phyloP scores from a whole-genome alignment of 129 eudicot genomes.

The Dittrichia graveolens region DNA sequence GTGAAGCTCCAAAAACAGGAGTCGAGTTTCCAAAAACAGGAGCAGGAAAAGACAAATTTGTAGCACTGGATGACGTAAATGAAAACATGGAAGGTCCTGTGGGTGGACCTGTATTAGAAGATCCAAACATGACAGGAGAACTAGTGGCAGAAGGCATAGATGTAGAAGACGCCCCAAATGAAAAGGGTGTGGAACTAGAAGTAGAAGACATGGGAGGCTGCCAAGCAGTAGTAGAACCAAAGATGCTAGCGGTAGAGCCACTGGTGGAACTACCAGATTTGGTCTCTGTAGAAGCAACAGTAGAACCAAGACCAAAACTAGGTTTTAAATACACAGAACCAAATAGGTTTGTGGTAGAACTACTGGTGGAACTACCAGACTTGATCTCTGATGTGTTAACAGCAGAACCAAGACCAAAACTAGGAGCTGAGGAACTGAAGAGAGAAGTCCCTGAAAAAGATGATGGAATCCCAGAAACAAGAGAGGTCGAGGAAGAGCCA shows the following conservation, averaged over 20 bases:
- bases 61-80: constrained; percentile 42
- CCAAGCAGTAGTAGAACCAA: constrained; percentile 31
- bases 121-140: constrained; percentile 46
- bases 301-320: constrained; percentile 31
- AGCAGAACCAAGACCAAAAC: constrained; percentile 36
- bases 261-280: constrained; percentile 31
- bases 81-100: constrained; percentile 53
- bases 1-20: constrained; percentile 36
- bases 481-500: constrained; percentile 45
- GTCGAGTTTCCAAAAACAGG: constrained; percentile 46
- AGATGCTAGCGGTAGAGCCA: constrained; percentile 40
- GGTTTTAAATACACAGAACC: constrained; percentile 35
- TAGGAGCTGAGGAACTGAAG: constrained; percentile 37
- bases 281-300: constrained; percentile 25
- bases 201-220: constrained; percentile 9
- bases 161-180: constrained; percentile 55
- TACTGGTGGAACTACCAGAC: constrained; percentile 32
- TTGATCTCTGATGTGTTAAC: constrained; percentile 34
- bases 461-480: constrained; percentile 40
- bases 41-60: constrained; percentile 39
- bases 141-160: constrained; percentile 37
- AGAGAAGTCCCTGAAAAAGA: constrained; percentile 30
- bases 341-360: constrained; percentile 40
- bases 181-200: constrained; percentile 40
- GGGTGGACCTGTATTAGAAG: constrained; percentile 45